phyloP scores from a whole-genome alignment of 805 yeast species.

The Metschnikowia matae region DNA sequence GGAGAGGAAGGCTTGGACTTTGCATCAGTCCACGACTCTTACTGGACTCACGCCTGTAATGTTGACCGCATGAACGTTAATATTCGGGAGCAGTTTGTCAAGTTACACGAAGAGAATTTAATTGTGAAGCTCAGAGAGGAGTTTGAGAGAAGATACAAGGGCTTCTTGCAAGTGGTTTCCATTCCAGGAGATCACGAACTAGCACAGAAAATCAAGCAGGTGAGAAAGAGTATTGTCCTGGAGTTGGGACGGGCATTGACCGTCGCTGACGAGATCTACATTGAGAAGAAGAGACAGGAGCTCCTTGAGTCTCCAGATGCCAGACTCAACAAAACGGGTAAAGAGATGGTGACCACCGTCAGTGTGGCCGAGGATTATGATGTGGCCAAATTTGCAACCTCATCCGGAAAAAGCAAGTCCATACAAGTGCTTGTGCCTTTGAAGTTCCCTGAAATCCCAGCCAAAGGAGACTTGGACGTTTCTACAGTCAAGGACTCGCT shows the following conservation, averaged over 20 bases:
- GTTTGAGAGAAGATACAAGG: constrained; percentile 74
- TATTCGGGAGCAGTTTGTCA: constrained; percentile 75
- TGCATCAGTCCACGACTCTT: constrained; percentile 96
- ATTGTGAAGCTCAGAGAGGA: constrained; percentile 69
- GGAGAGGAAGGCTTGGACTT: constrained; percentile 61
- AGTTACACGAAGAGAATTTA: constrained; percentile 69
- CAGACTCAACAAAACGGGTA: constrained; percentile 45
- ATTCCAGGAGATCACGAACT: constrained; percentile 51
- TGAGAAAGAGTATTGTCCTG: constrained; percentile 46
- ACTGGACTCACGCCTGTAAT: constrained; percentile 95
- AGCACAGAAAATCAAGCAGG: constrained; percentile 46
- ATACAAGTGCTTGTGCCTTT: constrained; percentile 61
- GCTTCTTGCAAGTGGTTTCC: constrained; percentile 57
- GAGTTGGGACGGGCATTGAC: constrained; percentile 54
- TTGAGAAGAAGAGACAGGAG: constrained; percentile 62
- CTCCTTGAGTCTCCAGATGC: constrained; percentile 52
- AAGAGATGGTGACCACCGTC: constrained; percentile 64
- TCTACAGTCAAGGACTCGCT: constrained; percentile 62
- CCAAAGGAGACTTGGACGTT: constrained; percentile 82
- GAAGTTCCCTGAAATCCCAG: constrained; percentile 66
- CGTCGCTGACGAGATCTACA: constrained; percentile 65
- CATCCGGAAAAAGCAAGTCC: constrained; percentile 21
- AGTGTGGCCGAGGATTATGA: constrained; percentile 45
- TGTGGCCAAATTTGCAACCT: constrained; percentile 21
- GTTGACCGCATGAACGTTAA: constrained; percentile 65